A percentile compares a stretch with the other conserved stretches of the same genome.
phyloP scores from a whole-genome alignment of 352 stramenopile species.

The Globisporangium perplexum region DNA sequence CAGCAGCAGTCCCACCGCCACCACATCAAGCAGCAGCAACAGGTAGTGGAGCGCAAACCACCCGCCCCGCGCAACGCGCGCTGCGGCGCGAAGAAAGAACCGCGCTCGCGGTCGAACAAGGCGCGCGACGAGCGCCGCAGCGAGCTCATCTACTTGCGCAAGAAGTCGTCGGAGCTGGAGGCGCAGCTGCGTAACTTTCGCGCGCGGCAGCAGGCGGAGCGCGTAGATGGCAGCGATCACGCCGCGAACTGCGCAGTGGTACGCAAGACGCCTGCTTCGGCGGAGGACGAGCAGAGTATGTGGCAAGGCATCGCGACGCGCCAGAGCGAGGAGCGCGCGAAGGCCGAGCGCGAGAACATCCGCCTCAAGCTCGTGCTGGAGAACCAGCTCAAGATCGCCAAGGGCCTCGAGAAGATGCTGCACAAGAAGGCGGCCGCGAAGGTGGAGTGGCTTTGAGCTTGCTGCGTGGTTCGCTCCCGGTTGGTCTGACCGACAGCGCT shows the following conservation, averaged over 20 bases:
- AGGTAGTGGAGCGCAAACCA: background rate
- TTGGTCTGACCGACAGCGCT: no score
- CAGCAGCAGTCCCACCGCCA: background rate
- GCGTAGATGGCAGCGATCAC: background rate
- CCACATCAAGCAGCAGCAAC: no score
- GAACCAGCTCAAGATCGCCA: constrained; percentile 56
- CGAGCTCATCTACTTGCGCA: constrained; percentile 27
- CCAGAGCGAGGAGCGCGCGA: constrained; percentile 23
- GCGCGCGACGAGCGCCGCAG: constrained; percentile 28
- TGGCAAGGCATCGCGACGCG: background rate
- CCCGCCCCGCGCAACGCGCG: no score
- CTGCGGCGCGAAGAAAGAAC: background rate
- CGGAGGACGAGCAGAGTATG: background rate
- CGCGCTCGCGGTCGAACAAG: constrained; percentile 13
- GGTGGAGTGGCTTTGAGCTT: background rate
- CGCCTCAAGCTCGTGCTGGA: constrained; percentile 45
- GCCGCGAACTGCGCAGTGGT: background rate
- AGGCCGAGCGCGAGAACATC: constrained; percentile 51
- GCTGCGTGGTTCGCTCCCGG: no score
- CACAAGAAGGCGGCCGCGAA: constrained; percentile 15
- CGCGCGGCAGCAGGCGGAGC: background rate
- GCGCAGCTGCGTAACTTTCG: background rate
- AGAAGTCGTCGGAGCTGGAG: constrained; percentile 29
- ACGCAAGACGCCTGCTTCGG: background rate
- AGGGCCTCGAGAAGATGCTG: constrained; percentile 35